These are phyloP conservation scores for Gynandropsis gynandra DNA, from an alignment of 345 rosid species.

Conservation along the genomic window DNA sequence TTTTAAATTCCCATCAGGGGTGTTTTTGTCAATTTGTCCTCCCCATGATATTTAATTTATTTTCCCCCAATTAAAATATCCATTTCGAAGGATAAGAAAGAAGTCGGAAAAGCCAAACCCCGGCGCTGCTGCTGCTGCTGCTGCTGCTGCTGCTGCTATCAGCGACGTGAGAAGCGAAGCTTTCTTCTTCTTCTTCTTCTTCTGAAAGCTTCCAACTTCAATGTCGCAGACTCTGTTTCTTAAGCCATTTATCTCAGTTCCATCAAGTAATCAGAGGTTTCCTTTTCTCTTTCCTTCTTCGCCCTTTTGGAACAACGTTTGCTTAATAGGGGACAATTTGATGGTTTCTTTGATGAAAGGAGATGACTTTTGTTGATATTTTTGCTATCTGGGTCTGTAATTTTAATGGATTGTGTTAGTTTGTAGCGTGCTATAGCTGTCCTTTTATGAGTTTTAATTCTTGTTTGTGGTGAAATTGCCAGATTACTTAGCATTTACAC, in stretches of 20 bases:
- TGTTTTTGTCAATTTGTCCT: not conserved
- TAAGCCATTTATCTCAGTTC: conserved; percentile 31
- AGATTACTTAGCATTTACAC: conserved; percentile 14
- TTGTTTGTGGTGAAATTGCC: not conserved
- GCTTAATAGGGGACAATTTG: not conserved
- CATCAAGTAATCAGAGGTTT: conserved; percentile 33
- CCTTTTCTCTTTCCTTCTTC: conserved; percentile 8
- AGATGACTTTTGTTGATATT: not conserved
- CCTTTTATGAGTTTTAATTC: conserved; percentile 4
- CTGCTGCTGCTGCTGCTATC: too few species aligned
- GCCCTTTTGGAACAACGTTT: conserved; percentile 2
- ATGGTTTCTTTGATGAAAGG: conserved; percentile 1
- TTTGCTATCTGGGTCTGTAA: conserved; percentile 1
- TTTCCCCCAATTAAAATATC: too few species aligned
- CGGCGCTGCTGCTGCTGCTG: too few species aligned
- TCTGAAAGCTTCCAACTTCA: conserved; percentile 23
- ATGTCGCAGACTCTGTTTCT: conserved; percentile 31
- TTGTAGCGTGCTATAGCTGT: too few species aligned
- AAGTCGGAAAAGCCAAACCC: too few species aligned
- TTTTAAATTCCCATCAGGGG: conserved; percentile 1
- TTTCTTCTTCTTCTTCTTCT: conserved; percentile 12
- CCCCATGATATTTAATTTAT: not conserved
- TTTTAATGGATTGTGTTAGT: conserved; percentile 10
- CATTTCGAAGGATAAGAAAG: too few species aligned
- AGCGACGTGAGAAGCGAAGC: conserved; percentile 20